These are phyloP conservation scores for Metschnikowia henanensis DNA, from an alignment of 805 yeast genomes.

Conservation along the genomic window DNA sequence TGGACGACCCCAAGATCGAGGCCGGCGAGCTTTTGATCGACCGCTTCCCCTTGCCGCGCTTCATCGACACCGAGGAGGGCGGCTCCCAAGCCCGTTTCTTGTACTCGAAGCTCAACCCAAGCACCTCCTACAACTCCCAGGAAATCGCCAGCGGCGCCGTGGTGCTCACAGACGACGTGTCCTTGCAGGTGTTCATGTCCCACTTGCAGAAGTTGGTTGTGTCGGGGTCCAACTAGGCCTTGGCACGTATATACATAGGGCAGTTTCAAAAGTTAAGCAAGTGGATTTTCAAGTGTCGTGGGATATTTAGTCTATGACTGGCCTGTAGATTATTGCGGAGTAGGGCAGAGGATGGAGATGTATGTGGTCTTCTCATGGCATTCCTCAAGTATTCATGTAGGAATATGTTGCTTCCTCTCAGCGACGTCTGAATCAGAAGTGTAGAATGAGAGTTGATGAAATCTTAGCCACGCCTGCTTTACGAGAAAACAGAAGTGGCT, in stretches of 20 bases:
- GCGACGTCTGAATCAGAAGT: too few species aligned
- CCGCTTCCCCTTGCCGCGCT: constrained; percentile 96
- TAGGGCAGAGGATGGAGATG: too few species aligned
- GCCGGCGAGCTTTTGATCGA: constrained; percentile 91
- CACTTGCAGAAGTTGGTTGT: constrained; percentile 93
- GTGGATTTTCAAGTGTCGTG: too few species aligned
- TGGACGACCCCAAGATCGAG: constrained; percentile 87
- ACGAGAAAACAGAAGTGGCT: too few species aligned
- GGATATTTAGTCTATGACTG: too few species aligned
- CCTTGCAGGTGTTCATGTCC: constrained; percentile 91
- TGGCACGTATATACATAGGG: background rate
- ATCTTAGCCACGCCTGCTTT: too few species aligned
- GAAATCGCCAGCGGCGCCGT: constrained; percentile 62
- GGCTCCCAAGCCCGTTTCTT: constrained; percentile 98
- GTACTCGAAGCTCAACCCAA: constrained; percentile 92
- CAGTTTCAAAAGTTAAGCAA: background rate
- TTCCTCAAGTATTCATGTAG: too few species aligned
- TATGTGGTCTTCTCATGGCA: too few species aligned
- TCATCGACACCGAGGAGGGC: constrained; percentile 96
- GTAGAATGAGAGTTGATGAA: too few species aligned
- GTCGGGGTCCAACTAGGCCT: constrained; percentile 33
- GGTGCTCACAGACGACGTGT: constrained; percentile 95
- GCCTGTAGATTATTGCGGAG: too few species aligned
- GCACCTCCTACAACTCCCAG: constrained; percentile 72
- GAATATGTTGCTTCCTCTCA: too few species aligned